Conservation (phyloP, 371 early-diverging fungal genomes). For the Batkoa obscura region DNA sequence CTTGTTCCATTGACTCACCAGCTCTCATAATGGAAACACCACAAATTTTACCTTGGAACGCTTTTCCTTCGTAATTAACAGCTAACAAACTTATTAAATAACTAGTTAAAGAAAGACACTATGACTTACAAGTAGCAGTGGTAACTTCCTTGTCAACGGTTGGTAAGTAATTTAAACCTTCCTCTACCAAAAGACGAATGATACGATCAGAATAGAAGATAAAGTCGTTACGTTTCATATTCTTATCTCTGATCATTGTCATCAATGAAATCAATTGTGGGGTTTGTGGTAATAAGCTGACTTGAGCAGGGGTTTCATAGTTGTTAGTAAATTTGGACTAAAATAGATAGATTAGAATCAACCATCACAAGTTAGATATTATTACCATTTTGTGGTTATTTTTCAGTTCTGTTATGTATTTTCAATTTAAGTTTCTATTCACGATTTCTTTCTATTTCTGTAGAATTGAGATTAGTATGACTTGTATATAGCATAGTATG, state of each 20-base stretch:
- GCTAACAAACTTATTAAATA: slow-evolving; percentile 9
- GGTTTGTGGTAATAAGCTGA: slow-evolving; percentile 48
- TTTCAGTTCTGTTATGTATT: too few relatives aligned
- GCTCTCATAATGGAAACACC: slow-evolving; percentile 92
- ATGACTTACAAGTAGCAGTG: slow-evolving; percentile 48
- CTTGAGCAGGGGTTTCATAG: slow-evolving; percentile 15
- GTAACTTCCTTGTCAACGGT: slow-evolving; percentile 52
- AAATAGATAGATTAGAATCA: too few relatives aligned
- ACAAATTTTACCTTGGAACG: slow-evolving; percentile 76
- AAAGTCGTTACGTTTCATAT: slow-evolving; percentile 71
- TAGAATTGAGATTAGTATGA: too few relatives aligned
- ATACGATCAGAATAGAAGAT: slow-evolving; percentile 86
- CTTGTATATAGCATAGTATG: too few relatives aligned
- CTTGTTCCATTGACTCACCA: slow-evolving; percentile 87
- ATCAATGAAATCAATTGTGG: slow-evolving; percentile 59
- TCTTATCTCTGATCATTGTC: slow-evolving; percentile 66
- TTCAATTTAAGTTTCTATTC: too few relatives aligned
- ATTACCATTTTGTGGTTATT: too few relatives aligned
- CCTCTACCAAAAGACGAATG: slow-evolving; percentile 78
- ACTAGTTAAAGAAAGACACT: background rate
- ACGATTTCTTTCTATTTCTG: too few relatives aligned
- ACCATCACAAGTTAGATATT: too few relatives aligned
- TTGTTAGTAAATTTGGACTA: too few relatives aligned
- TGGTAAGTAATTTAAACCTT: slow-evolving; percentile 79
- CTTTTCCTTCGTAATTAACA: slow-evolving; percentile 43